phyloP scores from a whole-genome alignment of 305 asterid genomes.

The Rubia peregrina region DNA sequence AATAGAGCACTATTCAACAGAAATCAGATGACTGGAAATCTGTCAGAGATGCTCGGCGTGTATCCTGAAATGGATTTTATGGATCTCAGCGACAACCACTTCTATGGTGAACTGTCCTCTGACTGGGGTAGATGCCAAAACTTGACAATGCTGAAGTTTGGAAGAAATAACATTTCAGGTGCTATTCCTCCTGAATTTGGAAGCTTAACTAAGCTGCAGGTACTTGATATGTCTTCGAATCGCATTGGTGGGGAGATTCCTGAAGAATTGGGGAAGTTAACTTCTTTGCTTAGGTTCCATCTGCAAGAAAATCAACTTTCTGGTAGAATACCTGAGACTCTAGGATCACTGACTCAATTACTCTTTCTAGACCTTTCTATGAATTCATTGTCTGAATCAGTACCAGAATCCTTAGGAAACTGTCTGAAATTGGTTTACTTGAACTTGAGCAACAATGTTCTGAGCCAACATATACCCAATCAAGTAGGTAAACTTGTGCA shows the following conservation, averaged over 20 bases:
- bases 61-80: conserved; percentile 8
- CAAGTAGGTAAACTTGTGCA: not conserved
- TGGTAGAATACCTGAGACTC: conserved; percentile 13
- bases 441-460: conserved; percentile 4
- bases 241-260: conserved; percentile 13
- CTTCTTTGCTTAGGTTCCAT: conserved; percentile 9
- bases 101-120: not conserved
- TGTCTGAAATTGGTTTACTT: not conserved
- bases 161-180: conserved; percentile 10
- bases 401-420: conserved; percentile 7
- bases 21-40: conserved; percentile 19
- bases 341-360: conserved; percentile 9
- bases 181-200: conserved; percentile 3
- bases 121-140: not conserved
- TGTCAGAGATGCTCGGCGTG: conserved; percentile 23
- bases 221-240: conserved; percentile 12
- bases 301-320: conserved; percentile 15
- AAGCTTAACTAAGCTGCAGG: not conserved
- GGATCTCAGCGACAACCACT: conserved; percentile 8
- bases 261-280: conserved; percentile 9
- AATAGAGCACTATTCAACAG: not conserved
- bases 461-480: conserved; percentile 2
- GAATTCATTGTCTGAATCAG: conserved; percentile 6
- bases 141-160: conserved; percentile 1
- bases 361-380: conserved; percentile 16